phyloP scores from a whole-genome alignment of 306 rosid species.

The Cucumis cinereus region DNA sequence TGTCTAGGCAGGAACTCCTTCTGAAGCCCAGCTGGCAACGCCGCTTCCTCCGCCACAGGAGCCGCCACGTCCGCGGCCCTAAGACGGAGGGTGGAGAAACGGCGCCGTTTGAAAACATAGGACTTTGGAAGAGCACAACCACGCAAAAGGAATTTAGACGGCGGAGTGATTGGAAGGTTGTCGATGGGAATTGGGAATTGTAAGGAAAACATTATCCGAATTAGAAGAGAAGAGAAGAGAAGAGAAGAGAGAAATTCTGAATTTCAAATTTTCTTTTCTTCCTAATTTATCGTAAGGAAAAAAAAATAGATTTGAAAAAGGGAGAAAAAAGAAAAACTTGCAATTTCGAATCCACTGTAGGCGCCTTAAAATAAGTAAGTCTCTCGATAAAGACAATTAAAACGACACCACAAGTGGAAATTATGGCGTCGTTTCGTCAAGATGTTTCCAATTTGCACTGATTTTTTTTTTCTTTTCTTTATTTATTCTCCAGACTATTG shows the following conservation, averaged over 20 bases:
- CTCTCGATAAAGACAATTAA: background rate
- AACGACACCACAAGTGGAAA: background rate
- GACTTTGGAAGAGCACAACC: background rate
- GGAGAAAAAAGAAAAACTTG: background rate
- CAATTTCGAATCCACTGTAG: background rate
- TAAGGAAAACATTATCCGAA: conserved; percentile 23
- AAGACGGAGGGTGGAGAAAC: background rate
- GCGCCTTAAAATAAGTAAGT: background rate
- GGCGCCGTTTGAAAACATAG: background rate
- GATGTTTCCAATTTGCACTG: background rate
- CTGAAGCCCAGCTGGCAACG: conserved; percentile 28
- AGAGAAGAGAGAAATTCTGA: no score
- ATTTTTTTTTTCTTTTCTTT: no score
- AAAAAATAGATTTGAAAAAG: no score
- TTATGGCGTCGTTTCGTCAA: background rate
- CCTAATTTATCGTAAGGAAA: no score
- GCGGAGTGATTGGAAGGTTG: background rate
- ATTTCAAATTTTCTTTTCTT: background rate
- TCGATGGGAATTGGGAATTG: conserved; percentile 19
- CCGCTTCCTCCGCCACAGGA: background rate
- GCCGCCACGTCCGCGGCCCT: background rate
- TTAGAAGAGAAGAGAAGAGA: no score
- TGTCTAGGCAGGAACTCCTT: conserved; percentile 65
- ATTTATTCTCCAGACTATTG: background rate
- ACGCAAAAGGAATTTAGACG: background rate